Evolutionary conservation across 1,139 yeast genomes (phyloP).

Genomic region (Diutina neorugosa): DNA sequence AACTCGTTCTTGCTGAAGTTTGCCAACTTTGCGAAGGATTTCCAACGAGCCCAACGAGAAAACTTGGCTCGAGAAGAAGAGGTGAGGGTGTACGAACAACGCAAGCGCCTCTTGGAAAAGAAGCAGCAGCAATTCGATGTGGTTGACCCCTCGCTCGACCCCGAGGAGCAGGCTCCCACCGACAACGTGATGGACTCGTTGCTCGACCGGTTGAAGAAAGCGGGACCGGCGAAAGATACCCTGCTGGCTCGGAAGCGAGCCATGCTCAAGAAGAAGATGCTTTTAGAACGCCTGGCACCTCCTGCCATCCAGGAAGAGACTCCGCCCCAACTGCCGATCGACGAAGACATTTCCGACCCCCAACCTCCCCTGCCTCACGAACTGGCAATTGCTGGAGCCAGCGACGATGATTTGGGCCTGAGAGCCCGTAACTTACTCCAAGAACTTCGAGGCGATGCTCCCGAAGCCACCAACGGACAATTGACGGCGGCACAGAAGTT

Average conservation of each 20-base stretch:
- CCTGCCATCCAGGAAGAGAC: not conserved
- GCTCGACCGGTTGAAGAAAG: constrained; percentile 60
- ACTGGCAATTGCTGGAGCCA: constrained; percentile 7
- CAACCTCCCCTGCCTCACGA: not conserved
- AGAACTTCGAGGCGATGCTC: constrained; percentile 27
- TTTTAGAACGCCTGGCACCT: not conserved
- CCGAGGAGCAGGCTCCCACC: constrained; percentile 17
- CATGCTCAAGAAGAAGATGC: constrained; percentile 46
- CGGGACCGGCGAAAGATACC: constrained; percentile 66
- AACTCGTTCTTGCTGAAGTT: constrained; percentile 64
- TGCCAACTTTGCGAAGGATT: constrained; percentile 60
- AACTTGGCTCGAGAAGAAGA: constrained; percentile 76
- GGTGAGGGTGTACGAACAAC: constrained; percentile 57
- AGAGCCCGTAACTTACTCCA: constrained; percentile 50
- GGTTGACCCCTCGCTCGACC: not conserved
- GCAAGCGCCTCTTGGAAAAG: constrained; percentile 31
- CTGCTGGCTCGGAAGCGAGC: constrained; percentile 77
- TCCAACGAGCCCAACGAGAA: constrained; percentile 65
- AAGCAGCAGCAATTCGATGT: not conserved
- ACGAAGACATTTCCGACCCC: not conserved
- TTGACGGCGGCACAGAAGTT: not conserved
- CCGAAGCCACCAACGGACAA: not conserved
- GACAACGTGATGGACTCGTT: constrained; percentile 64
- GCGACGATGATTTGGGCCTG: constrained; percentile 36
- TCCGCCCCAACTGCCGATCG: not conserved